Percentiles rank a stretch among this genome's conserved stretches.
Evolutionary conservation across 352 stramenopile species (phyloP).

Genomic region (Pythium phragmitis): DNA sequence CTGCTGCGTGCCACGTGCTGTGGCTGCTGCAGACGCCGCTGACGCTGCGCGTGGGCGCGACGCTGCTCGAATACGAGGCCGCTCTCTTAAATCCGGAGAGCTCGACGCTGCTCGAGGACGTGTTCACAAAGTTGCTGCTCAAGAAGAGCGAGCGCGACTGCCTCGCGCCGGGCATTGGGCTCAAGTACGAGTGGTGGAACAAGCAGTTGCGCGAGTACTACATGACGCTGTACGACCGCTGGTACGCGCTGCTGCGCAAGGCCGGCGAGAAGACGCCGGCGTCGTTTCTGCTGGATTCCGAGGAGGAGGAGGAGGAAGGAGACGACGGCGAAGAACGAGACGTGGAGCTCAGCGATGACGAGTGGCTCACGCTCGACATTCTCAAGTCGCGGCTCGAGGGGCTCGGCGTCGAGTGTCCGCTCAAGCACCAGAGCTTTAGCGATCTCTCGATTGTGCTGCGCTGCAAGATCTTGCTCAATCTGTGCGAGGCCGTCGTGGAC

Average conservation of each 20-base stretch:
- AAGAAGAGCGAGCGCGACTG: conserved; percentile 82
- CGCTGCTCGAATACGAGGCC: conserved; percentile 81
- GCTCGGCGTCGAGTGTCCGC: conserved; percentile 32
- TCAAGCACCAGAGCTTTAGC: conserved; percentile 72
- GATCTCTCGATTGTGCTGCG: conserved; percentile 68
- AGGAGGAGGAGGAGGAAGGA: conserved; percentile 39
- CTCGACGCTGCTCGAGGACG: conserved; percentile 75
- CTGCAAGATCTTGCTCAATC: conserved; percentile 80
- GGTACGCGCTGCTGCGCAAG: conserved; percentile 74
- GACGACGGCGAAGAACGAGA: conserved; percentile 40
- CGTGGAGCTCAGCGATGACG: conserved; percentile 76
- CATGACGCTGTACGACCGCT: conserved; percentile 78
- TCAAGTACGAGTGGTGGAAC: conserved; percentile 90
- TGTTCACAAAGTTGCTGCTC: conserved; percentile 84
- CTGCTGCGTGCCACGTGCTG: conserved; percentile 76
- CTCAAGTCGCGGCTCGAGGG: conserved; percentile 34
- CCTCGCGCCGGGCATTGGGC: conserved; percentile 66
- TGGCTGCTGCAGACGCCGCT: conserved; percentile 82
- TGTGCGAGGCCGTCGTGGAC: conserved; percentile 81
- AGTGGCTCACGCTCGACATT: conserved; percentile 45
- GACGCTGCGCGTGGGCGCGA: conserved; percentile 74
- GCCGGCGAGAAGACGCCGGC: conserved; percentile 63
- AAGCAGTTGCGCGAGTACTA: conserved; percentile 85
- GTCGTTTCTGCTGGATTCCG: conserved; percentile 58
- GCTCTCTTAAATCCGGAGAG: conserved; percentile 69